Evolutionary conservation across 805 yeast genomes (phyloP).

Genomic region (Wickerhamiella allomyrinae): DNA sequence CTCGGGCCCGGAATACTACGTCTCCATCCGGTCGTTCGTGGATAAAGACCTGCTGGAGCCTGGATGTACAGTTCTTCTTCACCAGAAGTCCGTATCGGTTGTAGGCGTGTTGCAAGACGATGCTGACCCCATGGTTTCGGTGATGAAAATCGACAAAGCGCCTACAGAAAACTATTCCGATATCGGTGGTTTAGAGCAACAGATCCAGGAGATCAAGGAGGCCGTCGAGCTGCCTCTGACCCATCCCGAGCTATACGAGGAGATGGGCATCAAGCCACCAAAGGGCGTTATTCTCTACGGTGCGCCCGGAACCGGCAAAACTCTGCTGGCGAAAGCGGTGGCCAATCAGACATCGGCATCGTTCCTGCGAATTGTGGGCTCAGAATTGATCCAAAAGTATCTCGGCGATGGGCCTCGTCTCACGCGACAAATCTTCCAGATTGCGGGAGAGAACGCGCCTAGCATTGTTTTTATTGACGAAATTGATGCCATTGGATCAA

Average conservation of each 20-base stretch:
- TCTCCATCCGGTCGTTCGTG: conserved; percentile 87
- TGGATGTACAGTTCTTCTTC: conserved; percentile 88
- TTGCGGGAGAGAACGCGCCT: conserved; percentile 95
- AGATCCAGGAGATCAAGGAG: conserved; percentile 95
- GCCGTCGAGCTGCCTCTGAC: conserved; percentile 91
- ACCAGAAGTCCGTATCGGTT: conserved; percentile 87
- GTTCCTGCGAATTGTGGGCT: conserved; percentile 88
- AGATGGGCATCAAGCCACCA: conserved; percentile 97
- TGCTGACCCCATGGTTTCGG: conserved; percentile 94
- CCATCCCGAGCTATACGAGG: conserved; percentile 93
- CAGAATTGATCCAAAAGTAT: conserved; percentile 92
- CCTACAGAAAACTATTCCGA: conserved; percentile 96
- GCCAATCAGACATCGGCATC: conserved; percentile 97
- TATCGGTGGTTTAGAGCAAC: conserved; percentile 90
- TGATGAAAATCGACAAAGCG: conserved; percentile 94
- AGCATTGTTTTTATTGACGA: conserved; percentile 97
- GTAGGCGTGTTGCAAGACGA: conserved; percentile 99
- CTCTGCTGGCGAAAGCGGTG: conserved; percentile 90
- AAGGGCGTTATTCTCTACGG: conserved; percentile 95
- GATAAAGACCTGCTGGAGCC: conserved; percentile 94
- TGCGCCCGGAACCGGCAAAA: conserved; percentile 97
- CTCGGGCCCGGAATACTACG: conserved; percentile 95
- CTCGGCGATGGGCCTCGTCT: conserved; percentile 96
- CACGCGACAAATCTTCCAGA: conserved; percentile 85
- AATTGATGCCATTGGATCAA: conserved; percentile 98